A percentile compares a stretch with the other conserved stretches of the same genome.
Conservation (phyloP, 495 filamentous ascomycete species). For the Talaromyces adpressus region DNA sequence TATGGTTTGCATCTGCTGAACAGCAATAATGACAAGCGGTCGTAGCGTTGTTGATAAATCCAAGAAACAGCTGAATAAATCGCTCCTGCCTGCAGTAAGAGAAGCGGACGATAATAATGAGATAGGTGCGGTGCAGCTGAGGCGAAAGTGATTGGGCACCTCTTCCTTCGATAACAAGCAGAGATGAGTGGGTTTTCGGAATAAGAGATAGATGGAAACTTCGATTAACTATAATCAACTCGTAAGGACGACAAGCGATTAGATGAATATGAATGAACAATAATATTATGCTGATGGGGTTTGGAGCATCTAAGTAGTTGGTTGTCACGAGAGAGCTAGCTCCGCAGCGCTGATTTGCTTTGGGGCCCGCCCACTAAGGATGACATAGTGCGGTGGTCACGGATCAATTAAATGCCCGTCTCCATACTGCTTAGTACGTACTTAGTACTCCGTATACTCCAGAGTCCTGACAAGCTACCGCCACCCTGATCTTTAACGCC, state of each 20-base stretch:
- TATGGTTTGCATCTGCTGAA: background rate
- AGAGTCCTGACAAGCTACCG: background rate
- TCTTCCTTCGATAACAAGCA: background rate
- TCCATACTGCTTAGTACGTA: no score
- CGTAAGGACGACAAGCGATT: background rate
- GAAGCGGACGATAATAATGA: background rate
- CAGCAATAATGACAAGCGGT: background rate
- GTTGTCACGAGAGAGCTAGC: conserved; percentile 1
- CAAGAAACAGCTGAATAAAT: background rate
- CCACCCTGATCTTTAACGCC: background rate
- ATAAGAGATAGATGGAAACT: background rate
- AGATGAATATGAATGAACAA: background rate
- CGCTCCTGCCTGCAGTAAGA: background rate
- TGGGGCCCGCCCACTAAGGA: background rate
- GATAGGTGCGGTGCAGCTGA: background rate
- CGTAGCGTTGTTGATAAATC: background rate
- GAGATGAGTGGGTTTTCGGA: background rate
- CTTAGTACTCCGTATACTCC: no score
- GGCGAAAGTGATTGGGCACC: background rate
- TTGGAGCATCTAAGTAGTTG: no score
- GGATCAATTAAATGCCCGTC: conserved; percentile 1
- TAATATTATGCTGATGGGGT: background rate
- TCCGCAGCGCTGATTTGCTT: background rate
- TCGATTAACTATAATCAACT: background rate
- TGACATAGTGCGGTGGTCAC: background rate